Evolutionary conservation across 345 rosid genomes (phyloP).

Genomic region (Gossypium rotundifolium): DNA sequence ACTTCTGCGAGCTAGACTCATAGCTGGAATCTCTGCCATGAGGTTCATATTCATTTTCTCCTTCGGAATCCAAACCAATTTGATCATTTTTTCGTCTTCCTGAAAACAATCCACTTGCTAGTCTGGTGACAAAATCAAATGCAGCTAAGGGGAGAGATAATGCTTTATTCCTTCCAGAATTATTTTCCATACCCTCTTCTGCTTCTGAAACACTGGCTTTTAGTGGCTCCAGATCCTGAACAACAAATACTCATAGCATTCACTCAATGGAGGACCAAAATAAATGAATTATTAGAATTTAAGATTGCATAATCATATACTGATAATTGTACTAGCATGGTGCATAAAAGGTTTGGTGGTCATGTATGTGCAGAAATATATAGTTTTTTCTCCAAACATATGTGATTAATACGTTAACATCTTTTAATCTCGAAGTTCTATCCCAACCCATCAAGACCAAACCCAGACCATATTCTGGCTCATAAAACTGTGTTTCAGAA

Average conservation of each 20-base stretch:
- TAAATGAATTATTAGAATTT: slow-evolving; percentile 1
- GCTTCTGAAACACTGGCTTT: slow-evolving; percentile 35
- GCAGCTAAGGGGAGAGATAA: slow-evolving; percentile 34
- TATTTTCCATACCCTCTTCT: slow-evolving; percentile 28
- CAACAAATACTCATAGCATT: slow-evolving; percentile 23
- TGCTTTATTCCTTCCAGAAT: slow-evolving; percentile 61
- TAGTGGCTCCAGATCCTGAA: slow-evolving; percentile 45
- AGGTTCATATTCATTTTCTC: slow-evolving; percentile 37
- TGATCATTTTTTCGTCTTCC: slow-evolving; percentile 58
- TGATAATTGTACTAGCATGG: background rate
- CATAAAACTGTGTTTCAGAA: background rate
- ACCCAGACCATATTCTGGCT: background rate
- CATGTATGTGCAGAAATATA: background rate
- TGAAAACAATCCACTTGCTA: slow-evolving; percentile 28
- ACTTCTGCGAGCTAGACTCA: slow-evolving; percentile 40
- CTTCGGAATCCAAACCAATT: slow-evolving; percentile 34
- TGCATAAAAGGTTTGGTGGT: slow-evolving; percentile 1
- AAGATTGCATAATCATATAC: background rate
- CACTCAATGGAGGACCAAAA: slow-evolving; percentile 7
- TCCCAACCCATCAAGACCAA: background rate
- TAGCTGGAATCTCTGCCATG: slow-evolving; percentile 34
- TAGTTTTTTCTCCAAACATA: background rate
- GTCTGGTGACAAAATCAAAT: background rate
- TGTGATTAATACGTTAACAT: background rate
- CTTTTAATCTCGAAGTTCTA: background rate